Evolutionary conservation across 2,329 filamentous ascomycete species (phyloP).

Genomic region (Microdochium bolleyi): DNA sequence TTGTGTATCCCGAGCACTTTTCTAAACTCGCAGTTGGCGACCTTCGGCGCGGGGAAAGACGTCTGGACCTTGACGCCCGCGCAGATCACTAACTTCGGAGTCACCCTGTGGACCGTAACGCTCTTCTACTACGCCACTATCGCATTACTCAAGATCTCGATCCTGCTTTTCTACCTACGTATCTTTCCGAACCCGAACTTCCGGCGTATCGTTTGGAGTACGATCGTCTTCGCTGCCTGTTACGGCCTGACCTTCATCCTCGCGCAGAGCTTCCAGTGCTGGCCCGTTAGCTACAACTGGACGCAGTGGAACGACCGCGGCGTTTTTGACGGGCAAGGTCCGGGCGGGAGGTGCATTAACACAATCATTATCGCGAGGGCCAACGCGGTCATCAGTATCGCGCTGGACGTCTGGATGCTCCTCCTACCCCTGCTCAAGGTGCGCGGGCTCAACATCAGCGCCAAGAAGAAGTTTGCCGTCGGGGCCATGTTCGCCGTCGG

Average conservation of each 20-base stretch:
- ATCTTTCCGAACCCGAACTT: conserved; percentile 21
- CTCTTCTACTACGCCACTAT: conserved; percentile 12
- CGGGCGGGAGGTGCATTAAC: conserved; percentile 14
- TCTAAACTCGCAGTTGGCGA: conserved; percentile 7
- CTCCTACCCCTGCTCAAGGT: conserved; percentile 34
- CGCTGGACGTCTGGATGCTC: conserved; percentile 31
- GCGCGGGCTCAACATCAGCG: conserved; percentile 27
- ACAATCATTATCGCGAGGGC: conserved; percentile 25
- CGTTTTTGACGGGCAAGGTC: too few species aligned
- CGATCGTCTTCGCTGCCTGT: conserved; percentile 13
- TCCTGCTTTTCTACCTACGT: conserved; percentile 27
- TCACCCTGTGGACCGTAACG: conserved; percentile 13
- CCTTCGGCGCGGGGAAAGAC: conserved; percentile 8
- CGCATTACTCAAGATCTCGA: conserved; percentile 24
- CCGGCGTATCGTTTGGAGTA: conserved; percentile 6
- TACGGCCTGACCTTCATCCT: conserved; percentile 14
- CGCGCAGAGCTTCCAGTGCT: conserved; percentile 20
- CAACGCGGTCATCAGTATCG: conserved; percentile 29
- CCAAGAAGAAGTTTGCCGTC: conserved; percentile 37
- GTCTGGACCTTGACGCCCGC: conserved; percentile 8
- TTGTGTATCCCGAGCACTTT: conserved; percentile 6
- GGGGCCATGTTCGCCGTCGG: conserved; percentile 16
- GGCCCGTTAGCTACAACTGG: conserved; percentile 27
- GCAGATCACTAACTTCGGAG: conserved; percentile 11
- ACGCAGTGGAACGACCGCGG: conserved; percentile 24